Percentiles rank a stretch among this genome's conserved stretches.
phyloP scores from a whole-genome alignment of 352 stramenopile species.

The Pythium brassicae region DNA sequence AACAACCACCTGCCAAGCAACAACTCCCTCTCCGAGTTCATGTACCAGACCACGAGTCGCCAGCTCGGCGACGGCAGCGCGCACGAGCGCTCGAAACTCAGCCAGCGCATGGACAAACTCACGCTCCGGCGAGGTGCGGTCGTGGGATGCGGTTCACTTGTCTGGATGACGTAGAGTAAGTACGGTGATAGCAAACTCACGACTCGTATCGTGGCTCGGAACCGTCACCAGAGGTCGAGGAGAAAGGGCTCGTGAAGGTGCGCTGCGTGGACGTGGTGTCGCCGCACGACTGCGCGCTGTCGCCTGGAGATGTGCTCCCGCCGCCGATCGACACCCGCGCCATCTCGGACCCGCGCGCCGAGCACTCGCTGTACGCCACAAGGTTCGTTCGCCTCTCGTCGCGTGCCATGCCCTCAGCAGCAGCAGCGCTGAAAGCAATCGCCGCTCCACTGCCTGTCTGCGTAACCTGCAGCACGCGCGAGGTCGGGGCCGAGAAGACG shows the following conservation, averaged over 20 bases:
- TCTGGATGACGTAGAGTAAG: no score
- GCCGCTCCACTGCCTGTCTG: not conserved
- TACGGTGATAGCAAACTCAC: no score
- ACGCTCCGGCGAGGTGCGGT: constrained; percentile 52
- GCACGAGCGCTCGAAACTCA: constrained; percentile 50
- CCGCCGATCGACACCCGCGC: constrained; percentile 44
- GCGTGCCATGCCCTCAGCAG: no score
- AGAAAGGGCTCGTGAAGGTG: constrained; percentile 46
- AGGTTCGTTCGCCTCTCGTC: constrained; percentile 23
- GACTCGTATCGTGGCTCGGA: not conserved
- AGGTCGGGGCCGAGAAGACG: constrained; percentile 71
- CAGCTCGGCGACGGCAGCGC: constrained; percentile 39
- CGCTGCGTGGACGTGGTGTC: constrained; percentile 48
- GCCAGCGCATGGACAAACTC: constrained; percentile 75
- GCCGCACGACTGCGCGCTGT: constrained; percentile 46
- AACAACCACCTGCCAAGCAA: constrained; percentile 1
- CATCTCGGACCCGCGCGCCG: constrained; percentile 51
- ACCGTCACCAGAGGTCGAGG: constrained; percentile 42
- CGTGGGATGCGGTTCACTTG: no score
- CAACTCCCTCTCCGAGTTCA: constrained; percentile 56
- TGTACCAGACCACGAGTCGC: constrained; percentile 74
- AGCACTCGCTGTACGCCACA: constrained; percentile 74
- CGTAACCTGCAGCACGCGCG: constrained; percentile 28
- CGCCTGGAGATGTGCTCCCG: constrained; percentile 47
- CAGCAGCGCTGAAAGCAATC: no score